phyloP scores from a whole-genome alignment of 1,284 basidiomycete genomes.

The Bjerkandera adusta region DNA sequence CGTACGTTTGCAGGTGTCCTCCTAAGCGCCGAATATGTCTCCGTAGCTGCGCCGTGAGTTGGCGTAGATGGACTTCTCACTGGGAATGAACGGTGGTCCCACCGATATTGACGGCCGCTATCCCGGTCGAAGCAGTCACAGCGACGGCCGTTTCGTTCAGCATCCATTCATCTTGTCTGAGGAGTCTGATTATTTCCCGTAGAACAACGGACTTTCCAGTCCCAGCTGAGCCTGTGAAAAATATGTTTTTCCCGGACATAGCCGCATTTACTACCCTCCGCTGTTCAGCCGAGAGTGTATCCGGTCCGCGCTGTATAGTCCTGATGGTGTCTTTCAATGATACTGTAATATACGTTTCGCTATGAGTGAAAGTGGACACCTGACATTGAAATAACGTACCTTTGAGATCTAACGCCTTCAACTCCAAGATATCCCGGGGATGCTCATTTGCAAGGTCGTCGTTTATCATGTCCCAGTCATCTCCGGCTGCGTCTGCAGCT shows the following conservation, averaged over 20 bases:
- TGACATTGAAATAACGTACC: too few relatives aligned
- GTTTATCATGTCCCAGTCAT: too few relatives aligned
- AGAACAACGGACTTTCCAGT: constrained; percentile 94
- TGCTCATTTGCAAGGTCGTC: too few relatives aligned
- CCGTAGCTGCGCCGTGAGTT: too few relatives aligned
- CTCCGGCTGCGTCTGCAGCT: too few relatives aligned
- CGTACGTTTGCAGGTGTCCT: too few relatives aligned
- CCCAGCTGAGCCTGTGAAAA: constrained; percentile 76
- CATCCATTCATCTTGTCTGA: constrained; percentile 13
- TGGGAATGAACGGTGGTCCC: constrained; percentile 94
- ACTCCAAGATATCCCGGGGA: too few relatives aligned
- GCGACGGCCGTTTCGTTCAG: constrained; percentile 34
- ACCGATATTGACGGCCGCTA: constrained; percentile 93
- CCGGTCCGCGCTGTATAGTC: too few relatives aligned
- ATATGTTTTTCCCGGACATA: constrained; percentile 59
- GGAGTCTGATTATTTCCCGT: constrained; percentile 85
- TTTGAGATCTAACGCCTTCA: too few relatives aligned
- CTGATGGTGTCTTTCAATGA: too few relatives aligned
- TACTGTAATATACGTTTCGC: too few relatives aligned
- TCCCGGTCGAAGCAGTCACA: constrained; percentile 75
- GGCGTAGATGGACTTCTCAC: constrained; percentile 84
- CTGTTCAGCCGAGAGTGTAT: constrained; percentile 57
- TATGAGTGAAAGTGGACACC: too few relatives aligned
- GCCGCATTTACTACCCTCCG: constrained; percentile 53
- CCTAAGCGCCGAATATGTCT: constrained; percentile 60